Evolutionary conservation across 805 yeast genomes (phyloP), one percentile per base, ranked within the genome.

Genomic region (Wickerhamomyces ciferrii): DNA sequence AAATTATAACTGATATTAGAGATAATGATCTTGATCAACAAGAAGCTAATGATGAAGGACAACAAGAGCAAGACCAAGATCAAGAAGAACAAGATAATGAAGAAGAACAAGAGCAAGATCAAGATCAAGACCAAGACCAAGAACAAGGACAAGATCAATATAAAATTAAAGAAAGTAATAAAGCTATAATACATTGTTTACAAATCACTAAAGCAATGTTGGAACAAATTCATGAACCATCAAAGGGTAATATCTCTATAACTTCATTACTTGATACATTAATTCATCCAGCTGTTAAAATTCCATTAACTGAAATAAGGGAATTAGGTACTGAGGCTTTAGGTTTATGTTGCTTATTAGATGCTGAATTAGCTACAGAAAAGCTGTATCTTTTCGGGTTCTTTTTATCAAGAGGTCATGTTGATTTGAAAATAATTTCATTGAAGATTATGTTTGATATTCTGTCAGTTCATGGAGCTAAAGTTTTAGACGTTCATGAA

Each of bases 1-100:
- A 92, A 70, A 79, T 89, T 17, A 81, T 90, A 35, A 81, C 88
- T 38, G 97, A 91, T 69, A 72, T 91, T 43, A 78, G 88, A 60
- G 97, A 90, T 62, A 74, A 81, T 9, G 56, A 53, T 23, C 47
- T 58, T 43, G 45, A 54, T 20, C 54, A 51, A 10, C 51, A 53
- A n/a, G 58, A 53, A 1, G 55, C 46, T 17, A 63, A 51, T 15
- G 62, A 56, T 27, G 60, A 57, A 6, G 70, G 43, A 47, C 53
- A 45, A 10, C n/a, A n/a, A n/a, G n/a, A n/a, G n/a, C n/a, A n/a
- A n/a, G n/a, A n/a, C n/a, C n/a, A n/a, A n/a, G n/a, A n/a, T n/a
- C n/a, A n/a, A n/a, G n/a, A n/a, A n/a, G n/a, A n/a, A n/a, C n/a
- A n/a, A n/a, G n/a, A n/a, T n/a, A n/a, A n/a, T n/a, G n/a, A n/a